These are phyloP conservation scores for Poterioochromonas sp. DNA, from an alignment of 352 stramenopile species.

Conservation along the genomic window DNA sequence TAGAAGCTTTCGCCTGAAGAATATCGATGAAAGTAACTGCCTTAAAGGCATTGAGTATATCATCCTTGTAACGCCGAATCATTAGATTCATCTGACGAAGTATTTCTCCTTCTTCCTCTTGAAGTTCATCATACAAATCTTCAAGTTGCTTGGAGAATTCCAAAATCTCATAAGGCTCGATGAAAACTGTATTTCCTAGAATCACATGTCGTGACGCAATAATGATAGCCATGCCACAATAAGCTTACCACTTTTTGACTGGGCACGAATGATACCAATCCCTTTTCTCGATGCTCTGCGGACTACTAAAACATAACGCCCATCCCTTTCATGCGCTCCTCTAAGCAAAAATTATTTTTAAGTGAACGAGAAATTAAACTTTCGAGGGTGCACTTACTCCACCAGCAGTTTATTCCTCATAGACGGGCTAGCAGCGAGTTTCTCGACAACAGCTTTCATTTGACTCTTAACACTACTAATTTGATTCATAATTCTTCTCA, in stretches of 20 bases:
- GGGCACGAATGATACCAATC: conserved; percentile 46
- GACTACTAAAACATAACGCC: background rate
- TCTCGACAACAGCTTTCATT: no score
- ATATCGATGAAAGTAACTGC: conserved; percentile 55
- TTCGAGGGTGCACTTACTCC: no score
- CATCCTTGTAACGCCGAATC: conserved; percentile 43
- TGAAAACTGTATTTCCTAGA: conserved; percentile 39
- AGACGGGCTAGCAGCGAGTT: no score
- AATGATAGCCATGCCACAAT: background rate
- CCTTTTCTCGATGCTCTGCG: background rate
- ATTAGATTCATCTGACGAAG: conserved; percentile 39
- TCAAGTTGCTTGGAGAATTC: conserved; percentile 46
- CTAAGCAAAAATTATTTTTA: no score
- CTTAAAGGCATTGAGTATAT: conserved; percentile 46
- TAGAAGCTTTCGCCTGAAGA: conserved; percentile 52
- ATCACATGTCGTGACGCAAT: background rate
- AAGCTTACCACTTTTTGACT: conserved; percentile 42
- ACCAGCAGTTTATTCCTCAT: no score
- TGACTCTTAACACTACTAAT: no score
- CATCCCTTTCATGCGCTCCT: no score
- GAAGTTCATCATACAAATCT: conserved; percentile 38
- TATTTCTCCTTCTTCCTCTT: conserved; percentile 43
- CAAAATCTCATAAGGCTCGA: conserved; percentile 45
- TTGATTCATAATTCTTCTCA: no score
- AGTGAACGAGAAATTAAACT: no score